phyloP scores from a whole-genome alignment of 1,284 basidiomycete genomes.

The Pseudozyma thailandica region DNA sequence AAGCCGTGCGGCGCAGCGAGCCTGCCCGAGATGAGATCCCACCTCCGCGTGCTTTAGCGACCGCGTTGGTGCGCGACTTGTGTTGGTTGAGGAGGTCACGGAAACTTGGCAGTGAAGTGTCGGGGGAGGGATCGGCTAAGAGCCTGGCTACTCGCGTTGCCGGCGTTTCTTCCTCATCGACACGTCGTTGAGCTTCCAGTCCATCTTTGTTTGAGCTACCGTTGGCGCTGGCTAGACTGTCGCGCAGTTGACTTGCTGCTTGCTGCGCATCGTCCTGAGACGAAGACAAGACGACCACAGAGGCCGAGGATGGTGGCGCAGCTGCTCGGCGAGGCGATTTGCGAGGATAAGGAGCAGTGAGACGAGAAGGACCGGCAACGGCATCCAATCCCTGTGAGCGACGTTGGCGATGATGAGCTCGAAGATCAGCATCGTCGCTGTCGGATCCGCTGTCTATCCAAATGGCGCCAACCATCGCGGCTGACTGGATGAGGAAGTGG shows the following conservation, averaged over 20 bases:
- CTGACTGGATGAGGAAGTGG: not conserved
- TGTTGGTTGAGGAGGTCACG: slow-evolving; percentile 25
- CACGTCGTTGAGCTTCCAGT: too few species aligned
- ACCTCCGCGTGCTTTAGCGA: not conserved
- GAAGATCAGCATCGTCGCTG: slow-evolving; percentile 16
- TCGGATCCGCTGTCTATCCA: slow-evolving; percentile 45
- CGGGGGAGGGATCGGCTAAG: slow-evolving; percentile 31
- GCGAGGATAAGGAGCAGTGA: slow-evolving; percentile 5
- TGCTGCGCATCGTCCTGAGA: slow-evolving; percentile 20
- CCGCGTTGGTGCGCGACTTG: not conserved
- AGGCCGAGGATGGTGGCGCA: slow-evolving; percentile 10
- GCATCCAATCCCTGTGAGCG: not conserved
- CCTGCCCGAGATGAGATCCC: slow-evolving; percentile 12
- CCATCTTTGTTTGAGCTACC: too few species aligned
- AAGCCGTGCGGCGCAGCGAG: slow-evolving; percentile 31
- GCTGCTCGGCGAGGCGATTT: slow-evolving; percentile 16
- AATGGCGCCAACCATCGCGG: slow-evolving; percentile 34
- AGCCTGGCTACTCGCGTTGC: slow-evolving; percentile 21
- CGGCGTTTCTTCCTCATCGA: too few species aligned
- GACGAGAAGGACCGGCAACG: slow-evolving; percentile 22
- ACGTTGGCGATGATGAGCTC: not conserved
- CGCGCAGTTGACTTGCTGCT: not conserved
- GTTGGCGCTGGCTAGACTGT: too few species aligned
- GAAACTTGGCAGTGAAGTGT: slow-evolving; percentile 36
- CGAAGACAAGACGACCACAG: slow-evolving; percentile 31